Evolutionary conservation across 192 early-diverging fungal genomes (phyloP), one percentile per base, ranked within the genome.

Genomic region (Phycomyces nitens): DNA sequence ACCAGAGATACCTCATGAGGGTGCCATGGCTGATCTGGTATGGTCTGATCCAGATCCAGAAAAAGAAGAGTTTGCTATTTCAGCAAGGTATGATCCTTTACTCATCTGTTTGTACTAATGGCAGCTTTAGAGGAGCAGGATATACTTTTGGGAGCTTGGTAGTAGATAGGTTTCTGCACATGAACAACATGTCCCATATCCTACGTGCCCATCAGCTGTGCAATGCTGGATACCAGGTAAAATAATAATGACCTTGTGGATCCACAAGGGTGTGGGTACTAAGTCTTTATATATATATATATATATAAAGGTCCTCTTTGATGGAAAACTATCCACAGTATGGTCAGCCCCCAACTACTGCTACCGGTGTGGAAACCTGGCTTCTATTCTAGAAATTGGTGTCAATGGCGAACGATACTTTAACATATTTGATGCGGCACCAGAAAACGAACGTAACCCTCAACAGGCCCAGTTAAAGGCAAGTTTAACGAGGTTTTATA

Each of bases 11-110:
- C 93, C 93, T n/a, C 91, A 93, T 64, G 93, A 95, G 75, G 93
- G 92, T 22, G 82, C 92, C n/a, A 95, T 95, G 90, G 89, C 92
- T 16, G 93, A 95, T 72, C 72, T 95, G n/a, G 93, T 94, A 16
- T 94, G 93, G 92, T 91, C 88, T 23, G 92, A 94, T 74, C 92
- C 91, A 3, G 86, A 88, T 41, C 84, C 87, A 11, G 82, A 84
- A 50, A 80, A 86, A 27, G 83, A 87, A 53, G 90, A 90, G 24
- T 95, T 95, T 78, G 74, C 82, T 7, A 84, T 93, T 21, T 93
- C 91, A n/a, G 85, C 90, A 27, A 80, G 84, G 82, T 86, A 75
- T n/a, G n/a, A n/a, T n/a, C n/a, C n/a, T n/a, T n/a, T n/a, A n/a
- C n/a, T n/a, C n/a, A n/a, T n/a, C n/a, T n/a, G n/a, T n/a, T n/a